Evolutionary conservation across 805 yeast species (phyloP).

Genomic region (Myxozyma geophila): DNA sequence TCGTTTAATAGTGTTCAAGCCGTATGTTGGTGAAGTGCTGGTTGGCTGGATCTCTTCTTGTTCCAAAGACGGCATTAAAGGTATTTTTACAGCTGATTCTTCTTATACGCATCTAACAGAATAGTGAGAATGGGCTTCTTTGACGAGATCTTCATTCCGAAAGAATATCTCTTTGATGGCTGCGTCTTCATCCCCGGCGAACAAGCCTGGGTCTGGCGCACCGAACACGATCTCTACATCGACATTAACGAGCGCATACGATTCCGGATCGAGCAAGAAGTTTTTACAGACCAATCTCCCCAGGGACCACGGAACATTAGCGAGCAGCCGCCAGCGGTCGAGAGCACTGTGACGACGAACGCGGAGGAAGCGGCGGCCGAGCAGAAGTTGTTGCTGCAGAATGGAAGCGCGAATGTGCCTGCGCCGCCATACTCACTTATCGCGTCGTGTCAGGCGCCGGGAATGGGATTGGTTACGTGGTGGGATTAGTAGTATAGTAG

Average conservation of each 20-base stretch:
- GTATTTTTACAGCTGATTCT: conserved; percentile 37
- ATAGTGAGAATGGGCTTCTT: conserved; percentile 77
- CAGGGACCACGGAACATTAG: conserved; percentile 59
- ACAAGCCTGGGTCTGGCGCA: conserved; percentile 95
- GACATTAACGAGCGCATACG: conserved; percentile 91
- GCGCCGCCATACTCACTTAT: conserved; percentile 82
- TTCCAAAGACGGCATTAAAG: conserved; percentile 82
- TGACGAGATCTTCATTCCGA: conserved; percentile 90
- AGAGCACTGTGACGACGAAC: conserved; percentile 38
- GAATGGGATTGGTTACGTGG: conserved; percentile 96
- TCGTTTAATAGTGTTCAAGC: conserved; percentile 82
- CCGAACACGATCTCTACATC: conserved; percentile 74
- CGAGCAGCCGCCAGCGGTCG: conserved; percentile 25
- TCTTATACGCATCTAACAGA: neutral
- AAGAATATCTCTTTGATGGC: conserved; percentile 76
- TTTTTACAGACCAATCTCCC: conserved; percentile 83
- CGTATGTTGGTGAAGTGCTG: conserved; percentile 90
- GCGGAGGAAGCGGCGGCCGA: conserved; percentile 14
- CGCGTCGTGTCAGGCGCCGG: conserved; percentile 93
- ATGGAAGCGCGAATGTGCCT: conserved; percentile 42
- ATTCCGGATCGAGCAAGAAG: conserved; percentile 87
- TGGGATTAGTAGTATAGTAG: conserved; percentile 64
- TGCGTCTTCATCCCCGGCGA: conserved; percentile 70
- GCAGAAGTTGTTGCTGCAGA: conserved; percentile 20
- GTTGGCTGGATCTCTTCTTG: conserved; percentile 94